Percentiles rank a stretch among this genome's conserved stretches.
Conservation (phyloP, 257 asterid genomes). For the Solanum pennellii region DNA sequence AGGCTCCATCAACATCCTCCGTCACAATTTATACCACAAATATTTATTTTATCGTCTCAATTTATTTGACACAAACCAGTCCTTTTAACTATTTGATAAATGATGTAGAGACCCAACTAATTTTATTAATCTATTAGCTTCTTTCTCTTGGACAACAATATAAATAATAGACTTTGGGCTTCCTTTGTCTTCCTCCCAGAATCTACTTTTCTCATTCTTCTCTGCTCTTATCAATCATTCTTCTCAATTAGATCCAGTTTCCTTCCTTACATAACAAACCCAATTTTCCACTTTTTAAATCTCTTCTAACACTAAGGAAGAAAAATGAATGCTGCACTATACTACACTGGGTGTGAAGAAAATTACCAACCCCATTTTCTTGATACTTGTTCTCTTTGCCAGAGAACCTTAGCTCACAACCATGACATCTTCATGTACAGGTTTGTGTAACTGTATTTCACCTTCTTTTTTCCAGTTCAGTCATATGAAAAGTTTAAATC, state of each 20-base stretch:
- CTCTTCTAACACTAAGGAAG: neutral
- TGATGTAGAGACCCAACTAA: neutral
- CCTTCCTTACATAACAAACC: neutral
- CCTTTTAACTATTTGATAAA: neutral
- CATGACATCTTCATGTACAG: conserved; percentile 95
- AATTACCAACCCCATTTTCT: conserved; percentile 66
- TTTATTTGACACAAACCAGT: neutral
- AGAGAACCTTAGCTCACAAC: conserved; percentile 45
- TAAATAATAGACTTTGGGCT: conserved; percentile 12
- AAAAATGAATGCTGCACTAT: conserved; percentile 29
- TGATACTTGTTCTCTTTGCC: conserved; percentile 72
- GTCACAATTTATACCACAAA: no score
- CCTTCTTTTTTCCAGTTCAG: neutral
- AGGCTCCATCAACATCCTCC: neutral
- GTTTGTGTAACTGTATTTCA: conserved; percentile 13
- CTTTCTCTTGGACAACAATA: neutral
- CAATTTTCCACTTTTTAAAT: neutral
- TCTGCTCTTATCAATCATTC: neutral
- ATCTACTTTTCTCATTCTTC: conserved; percentile 1
- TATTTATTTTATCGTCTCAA: no score
- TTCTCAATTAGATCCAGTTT: neutral
- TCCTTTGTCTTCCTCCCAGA: conserved; percentile 5
- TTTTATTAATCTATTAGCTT: neutral
- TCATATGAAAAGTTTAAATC: neutral
- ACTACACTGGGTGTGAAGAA: conserved; percentile 37